Conservation (phyloP, 306 rosid species). For the Lagenaria siceraria region DNA sequence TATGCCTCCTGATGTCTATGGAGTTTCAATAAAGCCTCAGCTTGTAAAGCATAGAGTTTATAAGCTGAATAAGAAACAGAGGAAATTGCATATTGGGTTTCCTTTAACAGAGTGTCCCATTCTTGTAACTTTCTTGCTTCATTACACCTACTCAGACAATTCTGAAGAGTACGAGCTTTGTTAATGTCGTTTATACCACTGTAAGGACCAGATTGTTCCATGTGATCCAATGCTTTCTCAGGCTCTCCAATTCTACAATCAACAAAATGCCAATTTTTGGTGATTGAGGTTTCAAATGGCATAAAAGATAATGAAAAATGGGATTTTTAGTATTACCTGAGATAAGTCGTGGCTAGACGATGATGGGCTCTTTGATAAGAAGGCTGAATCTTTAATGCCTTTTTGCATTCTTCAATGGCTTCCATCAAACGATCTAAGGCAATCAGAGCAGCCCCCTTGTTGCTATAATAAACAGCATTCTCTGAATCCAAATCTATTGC, state of each 20-base stretch:
- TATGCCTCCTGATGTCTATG: constrained; percentile 67
- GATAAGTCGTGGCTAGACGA: constrained; percentile 68
- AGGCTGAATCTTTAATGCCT: constrained; percentile 70
- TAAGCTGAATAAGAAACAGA: constrained; percentile 70
- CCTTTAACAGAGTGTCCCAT: constrained; percentile 53
- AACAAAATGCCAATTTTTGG: neutral
- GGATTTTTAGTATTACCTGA: constrained; percentile 40
- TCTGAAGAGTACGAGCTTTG: constrained; percentile 45
- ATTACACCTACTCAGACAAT: constrained; percentile 44
- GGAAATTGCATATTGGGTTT: constrained; percentile 56
- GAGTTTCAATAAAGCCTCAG: constrained; percentile 75
- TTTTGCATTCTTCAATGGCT: constrained; percentile 56
- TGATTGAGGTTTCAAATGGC: neutral
- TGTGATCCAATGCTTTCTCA: constrained; percentile 53
- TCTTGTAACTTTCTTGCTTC: constrained; percentile 47
- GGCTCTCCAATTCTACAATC: constrained; percentile 66
- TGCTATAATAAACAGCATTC: constrained; percentile 63
- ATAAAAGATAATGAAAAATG: neutral
- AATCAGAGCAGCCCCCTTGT: constrained; percentile 78
- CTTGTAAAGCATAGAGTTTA: constrained; percentile 65
- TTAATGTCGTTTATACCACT: constrained; percentile 20
- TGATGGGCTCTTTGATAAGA: constrained; percentile 70
- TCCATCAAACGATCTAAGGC: constrained; percentile 41
- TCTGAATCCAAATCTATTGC: constrained; percentile 65
- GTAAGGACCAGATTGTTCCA: constrained; percentile 32